Base-by-base conservation (phyloP, 257 asterid species). In the Salvia splendens region DNA sequence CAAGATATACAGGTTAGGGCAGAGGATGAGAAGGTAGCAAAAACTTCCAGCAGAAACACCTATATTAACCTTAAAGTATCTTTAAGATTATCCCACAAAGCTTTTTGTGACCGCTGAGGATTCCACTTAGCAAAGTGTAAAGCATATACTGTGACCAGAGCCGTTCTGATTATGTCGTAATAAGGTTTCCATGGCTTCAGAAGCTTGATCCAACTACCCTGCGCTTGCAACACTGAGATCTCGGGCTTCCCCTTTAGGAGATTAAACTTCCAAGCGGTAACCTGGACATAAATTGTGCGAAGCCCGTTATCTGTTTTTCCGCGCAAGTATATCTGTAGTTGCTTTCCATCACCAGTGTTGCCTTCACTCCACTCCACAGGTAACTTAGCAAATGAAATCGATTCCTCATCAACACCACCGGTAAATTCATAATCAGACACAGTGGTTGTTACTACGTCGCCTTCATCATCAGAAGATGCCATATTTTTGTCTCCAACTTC, bases 381-480 rank as follows among this genome's bases (percentile, higher is more conserved):
- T 73, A 94, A 76, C 73, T 66, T 75, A 15, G 82, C 72, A 67
- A 94, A 80, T 0, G 99, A 83, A 58, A 88, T 33, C 0, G 88
- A 69, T 28, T 81, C 89, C 5, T 81, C 73, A 42, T 75, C 55
- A 32, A 10, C 62, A 14, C 69, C 77, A 51, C 71, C 75, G 14
- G 65, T 9, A 71, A 93, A 90, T 61, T 77, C 79, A 65, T 88
- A 90, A 20, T 83, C 89, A 0, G 89, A 82, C 8, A 84, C 92
- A 41, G 63, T 64, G 11, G 48, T 75, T 5, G 80, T 77, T 67
- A 76, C 48, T 35, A 64, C 61, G 66, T 78, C 94, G 51, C 72
- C 85, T 71, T 88, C 97, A 46, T 93, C 99, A 43, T 88, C 99
- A 15, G 95, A 87, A 70, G 84, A 86, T 46, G 80, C 77, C 98